Percentiles rank a stretch among this genome's conserved stretches.
Evolutionary conservation across 1,139 yeast species (phyloP).

Genomic region (Candida sojae): DNA sequence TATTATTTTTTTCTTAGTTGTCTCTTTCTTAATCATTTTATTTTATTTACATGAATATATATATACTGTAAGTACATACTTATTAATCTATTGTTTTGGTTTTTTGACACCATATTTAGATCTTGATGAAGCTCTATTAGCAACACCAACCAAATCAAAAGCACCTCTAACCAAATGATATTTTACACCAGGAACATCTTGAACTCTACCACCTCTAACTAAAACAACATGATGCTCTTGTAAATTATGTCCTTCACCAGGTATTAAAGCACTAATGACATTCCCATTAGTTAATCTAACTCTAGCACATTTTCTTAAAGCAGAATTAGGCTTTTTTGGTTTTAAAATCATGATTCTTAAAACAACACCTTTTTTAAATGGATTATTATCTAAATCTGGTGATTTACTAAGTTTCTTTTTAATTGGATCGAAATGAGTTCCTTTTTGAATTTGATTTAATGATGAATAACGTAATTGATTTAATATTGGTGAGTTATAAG

Average conservation of each 20-base stretch:
- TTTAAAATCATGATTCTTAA: slow-evolving; percentile 90
- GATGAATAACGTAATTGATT: slow-evolving; percentile 59
- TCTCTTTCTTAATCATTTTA: background rate
- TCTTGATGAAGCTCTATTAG: slow-evolving; percentile 85
- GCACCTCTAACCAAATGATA: slow-evolving; percentile 94
- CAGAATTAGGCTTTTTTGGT: slow-evolving; percentile 98
- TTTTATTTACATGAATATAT: slow-evolving; percentile 8
- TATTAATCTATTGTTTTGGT: slow-evolving; percentile 43
- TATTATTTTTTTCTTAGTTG: too few relatives aligned
- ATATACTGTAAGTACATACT: slow-evolving; percentile 2
- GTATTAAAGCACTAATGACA: slow-evolving; percentile 88
- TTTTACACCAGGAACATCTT: slow-evolving; percentile 98
- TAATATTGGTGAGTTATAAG: background rate
- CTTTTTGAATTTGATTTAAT: slow-evolving; percentile 70
- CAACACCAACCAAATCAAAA: slow-evolving; percentile 92
- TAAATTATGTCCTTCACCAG: slow-evolving; percentile 98
- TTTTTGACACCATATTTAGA: slow-evolving; percentile 94
- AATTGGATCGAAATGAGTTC: slow-evolving; percentile 58
- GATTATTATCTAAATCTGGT: slow-evolving; percentile 80
- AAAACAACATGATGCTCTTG: slow-evolving; percentile 97
- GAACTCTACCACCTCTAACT: slow-evolving; percentile 96
- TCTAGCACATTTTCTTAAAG: slow-evolving; percentile 95
- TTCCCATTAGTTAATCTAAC: slow-evolving; percentile 91
- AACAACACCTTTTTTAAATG: slow-evolving; percentile 93
- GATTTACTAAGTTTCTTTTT: slow-evolving; percentile 54